These are phyloP conservation scores for Podospora didyma DNA, from an alignment of 495 filamentous ascomycete genomes.

Conservation along the genomic window DNA sequence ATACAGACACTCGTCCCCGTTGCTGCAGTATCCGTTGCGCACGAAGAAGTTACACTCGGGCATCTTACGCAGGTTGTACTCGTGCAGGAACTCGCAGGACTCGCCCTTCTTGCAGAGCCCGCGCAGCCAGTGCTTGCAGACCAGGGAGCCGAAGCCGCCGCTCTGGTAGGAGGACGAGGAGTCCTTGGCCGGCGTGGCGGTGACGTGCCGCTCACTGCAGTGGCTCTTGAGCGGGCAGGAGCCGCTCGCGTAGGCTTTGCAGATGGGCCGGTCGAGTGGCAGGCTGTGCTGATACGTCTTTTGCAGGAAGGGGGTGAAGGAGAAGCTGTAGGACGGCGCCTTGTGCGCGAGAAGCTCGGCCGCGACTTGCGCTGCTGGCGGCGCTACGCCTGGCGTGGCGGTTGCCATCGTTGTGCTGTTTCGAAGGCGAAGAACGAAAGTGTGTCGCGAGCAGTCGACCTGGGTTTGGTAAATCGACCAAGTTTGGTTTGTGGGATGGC, in stretches of 20 bases:
- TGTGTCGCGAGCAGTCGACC: no score
- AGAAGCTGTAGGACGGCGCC: conserved; percentile 60
- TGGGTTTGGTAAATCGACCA: no score
- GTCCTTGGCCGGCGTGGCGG: background rate
- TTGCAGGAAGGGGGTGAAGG: conserved; percentile 71
- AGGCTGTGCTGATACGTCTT: conserved; percentile 75
- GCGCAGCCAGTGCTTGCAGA: conserved; percentile 98
- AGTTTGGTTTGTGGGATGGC: no score
- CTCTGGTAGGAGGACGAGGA: conserved; percentile 4
- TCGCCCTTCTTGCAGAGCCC: conserved; percentile 96
- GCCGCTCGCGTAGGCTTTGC: conserved; percentile 68
- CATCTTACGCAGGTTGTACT: conserved; percentile 97
- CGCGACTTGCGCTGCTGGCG: conserved; percentile 6
- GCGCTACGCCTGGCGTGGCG: conserved; percentile 4
- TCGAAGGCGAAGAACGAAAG: no score
- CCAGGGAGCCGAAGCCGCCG: conserved; percentile 59
- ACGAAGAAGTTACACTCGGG: conserved; percentile 93
- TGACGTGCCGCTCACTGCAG: conserved; percentile 60
- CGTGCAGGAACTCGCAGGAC: conserved; percentile 92
- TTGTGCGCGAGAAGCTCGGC: conserved; percentile 47
- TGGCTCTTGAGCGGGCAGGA: conserved; percentile 73
- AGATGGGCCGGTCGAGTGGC: conserved; percentile 65
- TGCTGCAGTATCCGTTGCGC: conserved; percentile 86
- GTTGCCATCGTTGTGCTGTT: background rate
- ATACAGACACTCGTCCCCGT: conserved; percentile 95